Percentiles rank a stretch among this genome's conserved stretches.
These are phyloP conservation scores for Lentinus tigrinus DNA, from an alignment of 768 basidiomycete species.

Conservation along the genomic window DNA sequence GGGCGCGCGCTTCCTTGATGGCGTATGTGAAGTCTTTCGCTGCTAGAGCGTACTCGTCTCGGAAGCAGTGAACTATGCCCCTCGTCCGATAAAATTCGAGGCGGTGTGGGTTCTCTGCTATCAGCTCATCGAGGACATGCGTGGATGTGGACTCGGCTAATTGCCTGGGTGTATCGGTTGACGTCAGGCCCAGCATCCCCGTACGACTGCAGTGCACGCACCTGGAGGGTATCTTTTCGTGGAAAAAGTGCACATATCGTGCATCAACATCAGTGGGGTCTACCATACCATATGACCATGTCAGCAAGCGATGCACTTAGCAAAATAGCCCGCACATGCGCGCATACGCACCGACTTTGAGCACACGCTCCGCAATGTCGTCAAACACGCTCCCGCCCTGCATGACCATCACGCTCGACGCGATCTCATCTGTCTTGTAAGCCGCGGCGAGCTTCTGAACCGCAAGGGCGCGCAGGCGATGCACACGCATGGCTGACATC, in stretches of 20 bases:
- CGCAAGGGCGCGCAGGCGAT: slow-evolving; percentile 75
- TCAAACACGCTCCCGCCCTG: slow-evolving; percentile 92
- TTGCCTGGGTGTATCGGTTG: slow-evolving; percentile 50
- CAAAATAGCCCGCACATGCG: not conserved
- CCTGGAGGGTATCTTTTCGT: slow-evolving; percentile 94
- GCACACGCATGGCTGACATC: slow-evolving; percentile 85
- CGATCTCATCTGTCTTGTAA: slow-evolving; percentile 86
- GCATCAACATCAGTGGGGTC: slow-evolving; percentile 80
- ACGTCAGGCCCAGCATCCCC: slow-evolving; percentile 15
- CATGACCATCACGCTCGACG: slow-evolving; percentile 93
- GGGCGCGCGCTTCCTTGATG: slow-evolving; percentile 71
- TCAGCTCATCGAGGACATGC: slow-evolving; percentile 75
- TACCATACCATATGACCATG: slow-evolving; percentile 34
- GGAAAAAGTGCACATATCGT: slow-evolving; percentile 90
- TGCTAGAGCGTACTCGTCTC: slow-evolving; percentile 75
- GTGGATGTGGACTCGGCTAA: slow-evolving; percentile 83
- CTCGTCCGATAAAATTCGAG: slow-evolving; percentile 86
- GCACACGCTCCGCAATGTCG: slow-evolving; percentile 85
- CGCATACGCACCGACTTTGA: slow-evolving; percentile 55
- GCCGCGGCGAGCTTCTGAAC: slow-evolving; percentile 86
- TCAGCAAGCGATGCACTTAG: not conserved
- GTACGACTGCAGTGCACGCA: slow-evolving; percentile 47
- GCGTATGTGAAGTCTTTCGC: slow-evolving; percentile 81
- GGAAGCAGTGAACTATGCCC: slow-evolving; percentile 88
- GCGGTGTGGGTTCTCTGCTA: slow-evolving; percentile 67